phyloP scores from a whole-genome alignment of 768 basidiomycete genomes.

The Tephrocybe sp. region DNA sequence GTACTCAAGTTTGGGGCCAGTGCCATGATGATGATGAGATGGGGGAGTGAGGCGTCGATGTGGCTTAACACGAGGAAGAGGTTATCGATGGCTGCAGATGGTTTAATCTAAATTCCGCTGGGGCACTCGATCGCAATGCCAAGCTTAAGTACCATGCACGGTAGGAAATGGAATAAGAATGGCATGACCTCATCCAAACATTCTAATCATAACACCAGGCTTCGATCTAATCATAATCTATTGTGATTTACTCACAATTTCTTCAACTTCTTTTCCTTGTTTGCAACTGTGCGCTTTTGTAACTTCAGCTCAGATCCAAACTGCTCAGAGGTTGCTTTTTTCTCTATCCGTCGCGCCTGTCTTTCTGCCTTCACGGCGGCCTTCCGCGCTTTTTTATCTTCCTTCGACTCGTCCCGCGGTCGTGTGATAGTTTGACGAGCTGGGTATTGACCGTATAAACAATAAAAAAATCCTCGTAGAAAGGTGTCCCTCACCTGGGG shows the following conservation, averaged over 20 bases:
- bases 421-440: constrained; percentile 53
- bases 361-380: constrained; percentile 64
- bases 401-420: constrained; percentile 71
- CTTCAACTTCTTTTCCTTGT: constrained; percentile 41
- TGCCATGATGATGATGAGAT: constrained; percentile 21
- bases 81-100: constrained; percentile 9
- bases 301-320: constrained; percentile 62
- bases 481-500: constrained; percentile 16
- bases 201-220: not conserved
- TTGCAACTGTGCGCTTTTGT: constrained; percentile 51
- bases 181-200: not conserved
- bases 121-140: not conserved
- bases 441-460: not conserved
- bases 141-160: too few relatives aligned
- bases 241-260: constrained; percentile 32
- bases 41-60: constrained; percentile 1
- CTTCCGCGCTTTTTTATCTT: constrained; percentile 73
- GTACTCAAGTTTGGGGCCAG: constrained; percentile 25
- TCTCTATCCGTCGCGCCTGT: constrained; percentile 61
- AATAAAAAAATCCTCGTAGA: not conserved
- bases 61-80: not conserved
- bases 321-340: constrained; percentile 62
- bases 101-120: not conserved
- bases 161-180: not conserved
- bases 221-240: constrained; percentile 18